Base-by-base conservation (phyloP, 805 yeast genomes). In the Yamadazyma ubonensis region DNA sequence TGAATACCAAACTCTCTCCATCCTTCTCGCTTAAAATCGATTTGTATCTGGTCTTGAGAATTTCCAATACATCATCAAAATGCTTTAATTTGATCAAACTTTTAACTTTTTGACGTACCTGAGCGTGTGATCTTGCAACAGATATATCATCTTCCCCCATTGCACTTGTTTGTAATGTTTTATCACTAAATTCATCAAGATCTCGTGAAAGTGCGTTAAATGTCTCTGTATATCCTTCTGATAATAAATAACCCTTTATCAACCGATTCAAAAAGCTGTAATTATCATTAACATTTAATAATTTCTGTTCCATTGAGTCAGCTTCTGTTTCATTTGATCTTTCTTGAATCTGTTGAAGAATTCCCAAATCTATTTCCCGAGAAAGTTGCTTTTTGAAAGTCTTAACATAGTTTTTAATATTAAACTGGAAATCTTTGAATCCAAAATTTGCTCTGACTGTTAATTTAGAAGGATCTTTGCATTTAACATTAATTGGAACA, bases 371-470 rank as follows among this genome's bases (percentile, higher is more conserved):
- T 15, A 59, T 36, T 11, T 47, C 48, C 22, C 47, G 50, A 25
- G 55, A 52, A 27, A 49, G 49, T 21, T 55, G 54, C 3, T 52
- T 46, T 47, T 79, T 81, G 59, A 73, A 68, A 9, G 59, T 59
- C 18, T 64, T 58, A 27, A 78, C 71, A 54, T 80, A 79, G 28
- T 71, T 68, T 29, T 70, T 66, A 43, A 84, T 79, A 54, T 84
- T 84, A 52, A 75, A 84, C 38, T 67, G 61, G 55, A 84, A 84
- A 37, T 75, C 80, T 39, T 67, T 59, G 39, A 65, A 59, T 2
- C 83, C 83, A 36, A 83, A 79, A 50, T 83, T 82, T 3, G 83
- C 70, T 8, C 54, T 54, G 4, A 81, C 60, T 10, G 34, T 45
- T n/a, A 51, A 37, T 9, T 23, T 50, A 3, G 62, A 44, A 5